These are phyloP conservation scores for Dioscorea cayenensis DNA, from an alignment of 116 monocot species.

Conservation along the genomic window DNA sequence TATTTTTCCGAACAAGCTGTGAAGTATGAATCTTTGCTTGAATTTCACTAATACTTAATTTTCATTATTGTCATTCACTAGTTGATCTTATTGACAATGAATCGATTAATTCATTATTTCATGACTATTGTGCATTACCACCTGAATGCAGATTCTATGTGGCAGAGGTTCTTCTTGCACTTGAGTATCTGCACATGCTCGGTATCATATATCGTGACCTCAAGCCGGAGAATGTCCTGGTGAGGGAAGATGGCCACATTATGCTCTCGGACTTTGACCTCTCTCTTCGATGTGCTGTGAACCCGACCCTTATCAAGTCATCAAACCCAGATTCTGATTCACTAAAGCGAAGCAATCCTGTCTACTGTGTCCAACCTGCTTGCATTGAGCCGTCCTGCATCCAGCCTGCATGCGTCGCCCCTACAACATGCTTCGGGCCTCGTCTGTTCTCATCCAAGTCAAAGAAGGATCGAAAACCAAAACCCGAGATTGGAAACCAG, in stretches of 20 bases:
- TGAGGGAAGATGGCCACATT: conserved; percentile 70
- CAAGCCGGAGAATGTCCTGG: conserved; percentile 77
- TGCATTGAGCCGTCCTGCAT: conserved; percentile 69
- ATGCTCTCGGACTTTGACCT: conserved; percentile 94
- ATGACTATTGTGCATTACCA: neutral
- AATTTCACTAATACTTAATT: neutral
- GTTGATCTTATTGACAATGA: no score
- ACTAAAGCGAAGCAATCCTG: conserved; percentile 19
- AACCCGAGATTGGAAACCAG: conserved; percentile 46
- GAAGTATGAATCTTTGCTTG: conserved; percentile 23
- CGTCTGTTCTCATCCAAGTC: conserved; percentile 59
- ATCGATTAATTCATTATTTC: neutral
- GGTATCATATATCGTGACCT: conserved; percentile 79
- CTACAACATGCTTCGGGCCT: conserved; percentile 61
- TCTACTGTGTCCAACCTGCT: conserved; percentile 53
- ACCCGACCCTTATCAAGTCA: conserved; percentile 58
- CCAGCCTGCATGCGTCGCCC: conserved; percentile 54
- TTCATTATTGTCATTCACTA: no score
- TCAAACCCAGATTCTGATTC: conserved; percentile 28
- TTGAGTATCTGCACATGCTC: conserved; percentile 77
- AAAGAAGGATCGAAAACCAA: conserved; percentile 42
- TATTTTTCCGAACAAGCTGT: conserved; percentile 60
- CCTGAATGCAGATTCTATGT: conserved; percentile 59
- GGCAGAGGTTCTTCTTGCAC: conserved; percentile 63
- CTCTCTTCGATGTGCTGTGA: conserved; percentile 61